Evolutionary conservation across 805 yeast genomes (phyloP).

Genomic region (Starmerella gropengiesseri): DNA sequence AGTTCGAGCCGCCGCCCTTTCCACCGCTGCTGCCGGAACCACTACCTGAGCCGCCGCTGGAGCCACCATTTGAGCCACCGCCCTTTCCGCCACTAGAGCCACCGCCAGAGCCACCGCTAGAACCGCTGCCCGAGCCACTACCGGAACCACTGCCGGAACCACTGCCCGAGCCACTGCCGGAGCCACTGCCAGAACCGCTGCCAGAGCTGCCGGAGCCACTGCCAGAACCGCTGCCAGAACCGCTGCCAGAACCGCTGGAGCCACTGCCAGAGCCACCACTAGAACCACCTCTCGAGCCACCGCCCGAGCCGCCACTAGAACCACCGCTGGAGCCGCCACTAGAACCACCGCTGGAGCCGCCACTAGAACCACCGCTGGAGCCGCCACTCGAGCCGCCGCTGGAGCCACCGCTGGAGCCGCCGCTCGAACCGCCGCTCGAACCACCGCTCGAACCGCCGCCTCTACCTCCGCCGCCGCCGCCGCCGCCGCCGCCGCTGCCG

Average conservation of each 20-base stretch:
- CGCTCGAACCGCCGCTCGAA: not conserved
- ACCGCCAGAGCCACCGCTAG: no score
- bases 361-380: not conserved
- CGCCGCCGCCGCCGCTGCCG: not conserved
- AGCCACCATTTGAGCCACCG: not conserved
- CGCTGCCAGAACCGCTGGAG: not conserved
- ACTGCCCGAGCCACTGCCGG: not conserved
- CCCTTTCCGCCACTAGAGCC: not conserved
- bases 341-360: not conserved
- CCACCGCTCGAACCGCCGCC: not conserved
- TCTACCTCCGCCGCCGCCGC: not conserved
- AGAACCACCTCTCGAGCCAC: not conserved
- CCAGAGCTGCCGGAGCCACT: not conserved
- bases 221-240: not conserved
- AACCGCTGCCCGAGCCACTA: not conserved
- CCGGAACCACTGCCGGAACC: no score
- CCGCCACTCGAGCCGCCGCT: not conserved
- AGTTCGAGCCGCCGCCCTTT: not conserved
- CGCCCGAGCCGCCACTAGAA: not conserved
- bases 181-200: no score
- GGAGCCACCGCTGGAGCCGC: no score
- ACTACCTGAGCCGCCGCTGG: not conserved
- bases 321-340: conserved; percentile 2
- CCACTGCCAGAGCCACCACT: no score
- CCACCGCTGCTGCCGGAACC: not conserved